A percentile compares a stretch with the other conserved stretches of the same genome.
phyloP scores from a whole-genome alignment of 495 filamentous ascomycete genomes.

The Penicilliopsis zonata region DNA sequence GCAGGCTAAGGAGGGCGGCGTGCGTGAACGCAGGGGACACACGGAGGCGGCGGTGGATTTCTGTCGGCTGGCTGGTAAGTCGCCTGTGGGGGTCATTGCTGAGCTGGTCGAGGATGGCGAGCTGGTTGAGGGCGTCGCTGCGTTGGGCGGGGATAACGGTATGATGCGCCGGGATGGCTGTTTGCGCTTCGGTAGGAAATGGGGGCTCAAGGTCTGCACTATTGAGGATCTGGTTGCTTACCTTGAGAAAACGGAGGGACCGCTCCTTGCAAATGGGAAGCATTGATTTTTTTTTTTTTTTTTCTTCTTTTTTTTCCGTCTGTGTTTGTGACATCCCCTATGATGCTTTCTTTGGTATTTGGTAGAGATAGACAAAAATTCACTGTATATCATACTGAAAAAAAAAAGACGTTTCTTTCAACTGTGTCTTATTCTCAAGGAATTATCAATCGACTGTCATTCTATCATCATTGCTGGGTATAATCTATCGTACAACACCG shows the following conservation, averaged over 20 bases:
- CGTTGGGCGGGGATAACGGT: constrained; percentile 46
- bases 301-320: neutral
- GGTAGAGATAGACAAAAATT: no score
- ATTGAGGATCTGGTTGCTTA: constrained; percentile 82
- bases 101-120: constrained; percentile 76
- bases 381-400: no score
- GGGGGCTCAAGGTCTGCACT: constrained; percentile 87
- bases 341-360: no score
- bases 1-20: constrained; percentile 66
- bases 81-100: constrained; percentile 68
- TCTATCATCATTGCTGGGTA: no score
- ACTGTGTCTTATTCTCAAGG: no score
- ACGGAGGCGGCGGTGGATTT: constrained; percentile 89
- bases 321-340: no score
- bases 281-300: constrained; percentile 15
- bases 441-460: no score
- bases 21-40: constrained; percentile 68
- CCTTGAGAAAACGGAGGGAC: constrained; percentile 45
- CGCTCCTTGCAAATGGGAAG: constrained; percentile 22
- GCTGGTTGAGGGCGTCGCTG: constrained; percentile 45
- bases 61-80: constrained; percentile 67
- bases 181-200: constrained; percentile 74
- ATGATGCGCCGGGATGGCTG: constrained; percentile 95
- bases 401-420: no score
- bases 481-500: no score